These are phyloP conservation scores for Drechslerella coelobrocha DNA, from an alignment of 2,329 filamentous ascomycete species.

Conservation along the genomic window DNA sequence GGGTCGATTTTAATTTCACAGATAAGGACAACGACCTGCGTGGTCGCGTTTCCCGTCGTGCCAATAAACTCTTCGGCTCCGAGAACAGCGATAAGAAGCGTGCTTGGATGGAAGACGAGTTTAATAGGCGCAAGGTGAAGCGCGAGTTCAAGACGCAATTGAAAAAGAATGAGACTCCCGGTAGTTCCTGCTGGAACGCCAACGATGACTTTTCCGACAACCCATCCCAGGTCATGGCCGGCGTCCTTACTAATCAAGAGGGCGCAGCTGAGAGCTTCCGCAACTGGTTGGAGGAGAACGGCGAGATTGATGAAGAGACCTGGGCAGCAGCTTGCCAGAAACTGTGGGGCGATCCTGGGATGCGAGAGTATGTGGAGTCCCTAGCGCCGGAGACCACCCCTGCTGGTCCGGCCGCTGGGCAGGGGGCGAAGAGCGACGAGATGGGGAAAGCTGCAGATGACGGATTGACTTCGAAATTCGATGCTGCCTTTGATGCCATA, in stretches of 20 bases:
- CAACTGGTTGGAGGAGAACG: slow-evolving; percentile 37
- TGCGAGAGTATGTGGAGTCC: slow-evolving; percentile 35
- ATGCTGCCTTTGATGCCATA: slow-evolving; percentile 45
- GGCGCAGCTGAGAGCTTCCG: slow-evolving; percentile 38
- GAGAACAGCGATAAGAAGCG: slow-evolving; percentile 51
- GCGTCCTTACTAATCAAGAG: slow-evolving; percentile 30
- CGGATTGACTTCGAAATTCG: slow-evolving; percentile 36
- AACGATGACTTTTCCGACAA: slow-evolving; percentile 44
- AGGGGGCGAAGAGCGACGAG: neutral
- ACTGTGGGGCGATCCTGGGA: slow-evolving; percentile 35
- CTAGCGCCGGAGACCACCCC: slow-evolving; percentile 19
- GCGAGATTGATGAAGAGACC: slow-evolving; percentile 39
- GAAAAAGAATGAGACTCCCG: slow-evolving; percentile 49
- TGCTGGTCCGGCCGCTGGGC: neutral
- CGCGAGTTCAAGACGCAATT: slow-evolving; percentile 55
- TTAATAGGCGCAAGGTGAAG: slow-evolving; percentile 54
- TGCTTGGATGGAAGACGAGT: slow-evolving; percentile 55
- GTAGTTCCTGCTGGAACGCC: slow-evolving; percentile 31
- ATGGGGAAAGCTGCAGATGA: slow-evolving; percentile 15
- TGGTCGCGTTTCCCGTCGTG: slow-evolving; percentile 56
- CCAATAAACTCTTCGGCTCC: slow-evolving; percentile 54
- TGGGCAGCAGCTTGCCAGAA: slow-evolving; percentile 43
- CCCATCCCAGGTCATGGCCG: slow-evolving; percentile 35
- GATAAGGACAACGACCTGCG: slow-evolving; percentile 57
- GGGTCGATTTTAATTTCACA: slow-evolving; percentile 22